Conservation (phyloP, 108 stramenopile species). For the Skeletonema costatum region DNA sequence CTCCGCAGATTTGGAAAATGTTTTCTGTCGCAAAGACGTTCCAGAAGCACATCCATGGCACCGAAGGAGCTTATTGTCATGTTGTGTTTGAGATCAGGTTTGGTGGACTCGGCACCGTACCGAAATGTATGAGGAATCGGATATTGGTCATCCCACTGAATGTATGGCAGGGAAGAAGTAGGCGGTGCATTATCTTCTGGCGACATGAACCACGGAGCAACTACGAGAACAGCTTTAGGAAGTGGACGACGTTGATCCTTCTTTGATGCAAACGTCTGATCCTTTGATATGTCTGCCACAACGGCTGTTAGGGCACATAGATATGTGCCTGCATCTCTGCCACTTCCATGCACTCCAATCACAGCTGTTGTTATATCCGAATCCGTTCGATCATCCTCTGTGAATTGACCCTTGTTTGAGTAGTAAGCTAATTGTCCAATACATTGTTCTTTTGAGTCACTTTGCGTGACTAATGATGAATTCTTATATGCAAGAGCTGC, state of each 20-base stretch:
- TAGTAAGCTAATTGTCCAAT: conserved; percentile 56
- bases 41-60: conserved; percentile 68
- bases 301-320: conserved; percentile 64
- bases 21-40: conserved; percentile 37
- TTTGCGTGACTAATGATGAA: not conserved
- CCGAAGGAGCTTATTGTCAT: conserved; percentile 69
- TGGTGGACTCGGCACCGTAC: conserved; percentile 79
- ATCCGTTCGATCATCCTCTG: not conserved
- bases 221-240: conserved; percentile 34
- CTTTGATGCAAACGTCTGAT: not conserved
- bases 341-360: conserved; percentile 76
- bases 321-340: conserved; percentile 70
- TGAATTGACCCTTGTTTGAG: conserved; percentile 39
- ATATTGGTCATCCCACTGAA: conserved; percentile 64
- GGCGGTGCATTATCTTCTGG: conserved; percentile 43
- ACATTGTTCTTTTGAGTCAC: not conserved
- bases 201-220: conserved; percentile 76
- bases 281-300: conserved; percentile 16
- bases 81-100: not conserved
- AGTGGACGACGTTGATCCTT: not conserved
- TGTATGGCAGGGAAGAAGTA: conserved; percentile 27
- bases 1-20: conserved; percentile 57
- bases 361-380: conserved; percentile 33
- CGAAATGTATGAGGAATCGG: conserved; percentile 73
- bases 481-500: not conserved